Evolutionary conservation across 2,329 filamentous ascomycete genomes (phyloP).

Genomic region (Diaporthe velutina): DNA sequence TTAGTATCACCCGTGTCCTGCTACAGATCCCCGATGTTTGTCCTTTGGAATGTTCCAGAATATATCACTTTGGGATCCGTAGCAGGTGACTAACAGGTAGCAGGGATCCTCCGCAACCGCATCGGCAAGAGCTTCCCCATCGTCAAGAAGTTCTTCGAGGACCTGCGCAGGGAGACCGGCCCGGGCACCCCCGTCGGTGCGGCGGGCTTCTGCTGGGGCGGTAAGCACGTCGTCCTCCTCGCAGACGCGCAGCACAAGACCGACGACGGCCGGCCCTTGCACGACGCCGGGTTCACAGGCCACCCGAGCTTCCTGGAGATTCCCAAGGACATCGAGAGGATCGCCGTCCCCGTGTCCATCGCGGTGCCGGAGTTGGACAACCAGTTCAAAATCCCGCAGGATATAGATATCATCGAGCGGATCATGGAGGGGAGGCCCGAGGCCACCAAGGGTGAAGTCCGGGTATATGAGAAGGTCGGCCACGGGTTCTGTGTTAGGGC

Average conservation of each 20-base stretch:
- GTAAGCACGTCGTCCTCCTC: constrained; percentile 65
- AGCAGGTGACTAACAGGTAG: too few species aligned
- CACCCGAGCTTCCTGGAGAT: constrained; percentile 64
- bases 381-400: constrained; percentile 48
- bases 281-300: constrained; percentile 65
- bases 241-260: constrained; percentile 49
- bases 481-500: constrained; percentile 58
- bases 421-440: constrained; percentile 52
- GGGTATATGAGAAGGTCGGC: constrained; percentile 52
- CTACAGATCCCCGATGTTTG: too few species aligned
- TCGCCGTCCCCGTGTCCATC: constrained; percentile 59
- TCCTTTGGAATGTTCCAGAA: too few species aligned
- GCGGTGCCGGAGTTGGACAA: constrained; percentile 61
- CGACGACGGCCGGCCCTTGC: constrained; percentile 53
- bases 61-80: too few species aligned
- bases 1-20: too few species aligned
- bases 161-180: constrained; percentile 51
- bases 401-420: constrained; percentile 50
- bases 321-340: constrained; percentile 60
- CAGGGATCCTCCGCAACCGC: constrained; percentile 48
- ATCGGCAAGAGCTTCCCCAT: constrained; percentile 49
- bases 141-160: constrained; percentile 53
- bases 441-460: constrained; percentile 51
- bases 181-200: constrained; percentile 57
- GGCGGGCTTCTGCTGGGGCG: constrained; percentile 75